These are phyloP conservation scores for Aristolochia contorta DNA, from an alignment of 164 flowering plant species.

Conservation along the genomic window DNA sequence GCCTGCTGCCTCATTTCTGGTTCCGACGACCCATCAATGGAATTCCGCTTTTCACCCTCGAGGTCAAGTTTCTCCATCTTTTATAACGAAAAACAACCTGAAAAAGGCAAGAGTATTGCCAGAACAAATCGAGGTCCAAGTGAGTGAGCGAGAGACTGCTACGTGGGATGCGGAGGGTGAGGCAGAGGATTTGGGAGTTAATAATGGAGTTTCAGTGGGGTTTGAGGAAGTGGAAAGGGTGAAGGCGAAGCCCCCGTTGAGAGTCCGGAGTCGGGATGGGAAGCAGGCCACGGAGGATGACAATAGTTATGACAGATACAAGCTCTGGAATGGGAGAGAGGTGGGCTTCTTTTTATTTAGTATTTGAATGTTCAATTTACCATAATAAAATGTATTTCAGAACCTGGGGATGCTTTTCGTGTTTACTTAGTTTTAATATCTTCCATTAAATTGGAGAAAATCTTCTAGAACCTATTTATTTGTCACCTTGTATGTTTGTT, in stretches of 20 bases:
- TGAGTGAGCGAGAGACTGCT: not conserved
- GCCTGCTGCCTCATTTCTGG: slow-evolving; percentile 1
- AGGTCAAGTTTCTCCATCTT: not conserved
- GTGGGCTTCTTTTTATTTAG: slow-evolving; percentile 13
- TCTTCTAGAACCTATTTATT: not conserved
- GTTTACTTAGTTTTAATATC: not conserved
- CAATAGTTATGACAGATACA: slow-evolving; percentile 34
- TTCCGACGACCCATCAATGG: slow-evolving; percentile 2
- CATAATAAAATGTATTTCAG: not conserved
- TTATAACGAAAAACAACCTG: not conserved
- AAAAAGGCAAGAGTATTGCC: slow-evolving; percentile 6
- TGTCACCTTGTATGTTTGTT: not conserved
- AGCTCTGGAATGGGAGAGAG: slow-evolving; percentile 56
- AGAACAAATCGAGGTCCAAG: slow-evolving; percentile 12
- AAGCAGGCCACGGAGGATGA: slow-evolving; percentile 25
- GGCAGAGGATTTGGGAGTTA: slow-evolving; percentile 11
- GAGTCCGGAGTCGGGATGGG: slow-evolving; percentile 1
- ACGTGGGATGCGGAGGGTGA: not conserved
- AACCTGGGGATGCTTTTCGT: not conserved
- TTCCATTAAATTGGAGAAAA: not conserved
- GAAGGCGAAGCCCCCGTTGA: slow-evolving; percentile 3
- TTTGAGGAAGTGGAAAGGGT: slow-evolving; percentile 9
- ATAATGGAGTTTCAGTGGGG: slow-evolving; percentile 12
- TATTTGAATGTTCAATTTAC: not conserved
- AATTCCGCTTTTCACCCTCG: not conserved